Base-by-base conservation (phyloP, 306 rosid genomes). In the Sphenostylis stenocarpa region DNA sequence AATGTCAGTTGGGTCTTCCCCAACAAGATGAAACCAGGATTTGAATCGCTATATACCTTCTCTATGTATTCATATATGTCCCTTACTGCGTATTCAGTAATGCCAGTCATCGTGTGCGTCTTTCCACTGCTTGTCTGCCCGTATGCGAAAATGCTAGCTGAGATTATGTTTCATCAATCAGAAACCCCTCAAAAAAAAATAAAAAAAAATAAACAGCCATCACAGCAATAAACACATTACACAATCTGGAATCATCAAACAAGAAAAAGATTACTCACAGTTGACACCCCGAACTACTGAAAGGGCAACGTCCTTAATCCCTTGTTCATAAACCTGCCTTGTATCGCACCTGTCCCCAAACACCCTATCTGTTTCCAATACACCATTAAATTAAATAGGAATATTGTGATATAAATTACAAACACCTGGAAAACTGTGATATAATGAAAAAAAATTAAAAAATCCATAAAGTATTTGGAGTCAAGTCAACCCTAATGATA, bases 81-180 rank as follows among this genome's bases (percentile, higher is more conserved):
- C 63, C 81, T 70, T 21, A 92, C 80, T 4, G 98, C 92, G 77
- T 57, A 77, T 73, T 92, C 85, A 6, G 97, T 92, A 73, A 95
- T 80, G 74, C 97, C 98, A 17, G 81, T 83, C 96, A 92, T 92
- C 44, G 98, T 92, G 85, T 92, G 92, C 6, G 98, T 95, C 90
- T 95, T 95, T 79, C 98, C 98, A 67, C 98, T 95, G 82, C 97
- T 92, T 41, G 98, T 95, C 87, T 90, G 98, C 26, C 97, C 98
- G 55, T 95, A 95, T 11, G 98, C 97, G 13, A 95, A 95, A 84
- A 92, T 85, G 77, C 94, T 88, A 23, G 89, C 98, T 92, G 88
- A 69, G 77, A 61, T 77, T 39, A 70, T 11, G 36, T 67, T 28
- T 67, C 73, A 66, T 19, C 58, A 61, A 20, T 48, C 60, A 76